These are phyloP conservation scores for Ophiostoma perfectum DNA, from an alignment of 2,329 filamentous ascomycete species.

Conservation along the genomic window DNA sequence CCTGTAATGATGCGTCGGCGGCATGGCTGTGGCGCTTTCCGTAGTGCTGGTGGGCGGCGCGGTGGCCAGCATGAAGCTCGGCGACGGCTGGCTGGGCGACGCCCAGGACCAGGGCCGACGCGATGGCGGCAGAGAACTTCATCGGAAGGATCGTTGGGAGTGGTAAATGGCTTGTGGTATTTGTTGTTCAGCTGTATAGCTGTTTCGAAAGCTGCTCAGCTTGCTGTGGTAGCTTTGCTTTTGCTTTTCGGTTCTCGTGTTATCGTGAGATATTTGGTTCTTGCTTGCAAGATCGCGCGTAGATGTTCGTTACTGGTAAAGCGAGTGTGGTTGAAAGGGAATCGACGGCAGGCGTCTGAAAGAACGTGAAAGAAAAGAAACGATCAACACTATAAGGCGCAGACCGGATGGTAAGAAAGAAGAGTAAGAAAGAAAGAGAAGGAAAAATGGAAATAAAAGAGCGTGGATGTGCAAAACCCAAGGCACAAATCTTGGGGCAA, in stretches of 20 bases:
- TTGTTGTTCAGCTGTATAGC: background rate
- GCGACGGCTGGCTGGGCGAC: constrained; percentile 38
- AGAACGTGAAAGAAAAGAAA: constrained; percentile 15
- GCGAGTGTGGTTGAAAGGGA: background rate
- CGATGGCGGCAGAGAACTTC: constrained; percentile 49
- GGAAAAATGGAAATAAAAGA: constrained; percentile 9
- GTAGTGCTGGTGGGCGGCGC: constrained; percentile 6
- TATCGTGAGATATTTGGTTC: constrained; percentile 4
- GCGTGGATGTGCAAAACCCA: constrained; percentile 11
- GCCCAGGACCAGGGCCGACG: constrained; percentile 46
- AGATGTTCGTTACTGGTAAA: constrained; percentile 3
- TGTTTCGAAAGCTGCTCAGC: background rate
- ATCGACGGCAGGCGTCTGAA: constrained; percentile 6
- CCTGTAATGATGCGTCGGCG: constrained; percentile 14
- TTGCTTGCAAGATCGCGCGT: constrained; percentile 11
- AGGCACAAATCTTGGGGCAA: constrained; percentile 9
- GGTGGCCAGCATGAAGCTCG: constrained; percentile 36
- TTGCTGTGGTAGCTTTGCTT: background rate
- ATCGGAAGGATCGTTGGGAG: constrained; percentile 34
- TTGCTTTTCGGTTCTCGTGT: constrained; percentile 1
- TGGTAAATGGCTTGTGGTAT: background rate
- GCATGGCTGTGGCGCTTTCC: constrained; percentile 31
- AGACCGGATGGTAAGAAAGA: constrained; percentile 9
- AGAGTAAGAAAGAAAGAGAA: constrained; percentile 1
- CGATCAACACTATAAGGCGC: constrained; percentile 11